phyloP scores from a whole-genome alignment of 768 basidiomycete genomes.

The Rhodotorula taiwanensis region DNA sequence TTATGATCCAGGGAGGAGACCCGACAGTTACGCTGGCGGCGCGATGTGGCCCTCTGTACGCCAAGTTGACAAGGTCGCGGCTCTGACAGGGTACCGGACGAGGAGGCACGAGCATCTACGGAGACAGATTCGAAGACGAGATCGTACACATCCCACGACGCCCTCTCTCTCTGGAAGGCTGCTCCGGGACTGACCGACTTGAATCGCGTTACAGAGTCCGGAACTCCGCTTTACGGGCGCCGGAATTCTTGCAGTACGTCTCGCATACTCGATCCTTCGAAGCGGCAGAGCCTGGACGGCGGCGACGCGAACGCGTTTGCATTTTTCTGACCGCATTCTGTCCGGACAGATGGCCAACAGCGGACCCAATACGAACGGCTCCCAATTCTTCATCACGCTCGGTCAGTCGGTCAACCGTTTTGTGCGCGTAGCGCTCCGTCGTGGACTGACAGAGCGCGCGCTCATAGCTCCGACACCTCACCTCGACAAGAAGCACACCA shows the following conservation, averaged over 20 bases:
- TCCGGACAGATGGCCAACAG: slow-evolving; percentile 46
- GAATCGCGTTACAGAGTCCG: slow-evolving; percentile 51
- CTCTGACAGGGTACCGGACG: slow-evolving; percentile 90
- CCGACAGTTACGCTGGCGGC: too few relatives aligned
- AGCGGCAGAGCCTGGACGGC: too few relatives aligned
- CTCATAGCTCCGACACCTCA: slow-evolving; percentile 45
- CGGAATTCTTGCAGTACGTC: slow-evolving; percentile 71
- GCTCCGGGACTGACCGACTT: slow-evolving; percentile 1
- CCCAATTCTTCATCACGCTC: slow-evolving; percentile 44
- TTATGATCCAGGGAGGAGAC: slow-evolving; percentile 75
- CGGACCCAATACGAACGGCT: slow-evolving; percentile 49
- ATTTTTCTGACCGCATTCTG: too few relatives aligned
- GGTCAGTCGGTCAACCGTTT: slow-evolving; percentile 27
- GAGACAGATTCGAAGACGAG: slow-evolving; percentile 51
- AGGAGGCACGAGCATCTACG: slow-evolving; percentile 53
- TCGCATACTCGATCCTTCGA: too few relatives aligned
- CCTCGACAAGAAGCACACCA: slow-evolving; percentile 47
- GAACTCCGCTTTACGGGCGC: slow-evolving; percentile 92
- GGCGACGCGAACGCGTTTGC: too few relatives aligned
- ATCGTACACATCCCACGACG: too few relatives aligned
- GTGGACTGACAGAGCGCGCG: too few relatives aligned
- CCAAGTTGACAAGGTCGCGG: slow-evolving; percentile 32
- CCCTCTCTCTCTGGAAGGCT: slow-evolving; percentile 53
- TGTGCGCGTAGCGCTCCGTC: too few relatives aligned
- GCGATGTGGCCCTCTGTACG: too few relatives aligned